These are phyloP conservation scores for Fusarium phyllophilum DNA, from an alignment of 2,329 filamentous ascomycete species.

Conservation along the genomic window DNA sequence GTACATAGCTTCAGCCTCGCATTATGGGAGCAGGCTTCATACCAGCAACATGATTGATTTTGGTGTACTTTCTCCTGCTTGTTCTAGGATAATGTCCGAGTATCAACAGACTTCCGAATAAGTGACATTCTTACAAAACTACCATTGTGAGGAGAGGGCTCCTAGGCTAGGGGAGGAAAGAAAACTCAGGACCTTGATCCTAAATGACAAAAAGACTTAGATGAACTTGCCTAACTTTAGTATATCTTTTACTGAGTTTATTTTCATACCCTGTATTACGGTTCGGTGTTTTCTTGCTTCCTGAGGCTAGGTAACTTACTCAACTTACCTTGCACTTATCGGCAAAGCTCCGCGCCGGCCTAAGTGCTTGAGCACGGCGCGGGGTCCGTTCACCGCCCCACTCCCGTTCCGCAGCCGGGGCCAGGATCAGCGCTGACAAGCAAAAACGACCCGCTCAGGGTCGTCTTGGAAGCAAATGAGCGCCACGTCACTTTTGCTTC, in stretches of 20 bases:
- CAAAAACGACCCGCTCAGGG: slow-evolving; percentile 4
- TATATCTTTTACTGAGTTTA: too few relatives aligned
- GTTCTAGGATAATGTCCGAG: not conserved
- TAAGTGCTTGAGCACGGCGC: slow-evolving; percentile 2
- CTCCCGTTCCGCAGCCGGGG: slow-evolving; percentile 30
- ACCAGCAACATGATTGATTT: not conserved
- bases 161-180: too few relatives aligned
- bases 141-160: not conserved
- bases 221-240: too few relatives aligned
- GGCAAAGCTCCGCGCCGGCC: not conserved
- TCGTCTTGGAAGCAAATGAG: slow-evolving; percentile 14
- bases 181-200: too few relatives aligned
- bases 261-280: too few relatives aligned
- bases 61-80: not conserved
- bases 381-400: slow-evolving; percentile 27
- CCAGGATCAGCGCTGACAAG: slow-evolving; percentile 1
- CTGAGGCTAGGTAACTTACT: not conserved
- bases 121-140: not conserved
- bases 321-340: not conserved
- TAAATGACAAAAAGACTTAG: too few relatives aligned
- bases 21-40: not conserved
- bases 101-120: not conserved
- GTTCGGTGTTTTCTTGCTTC: too few relatives aligned
- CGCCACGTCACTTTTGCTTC: slow-evolving; percentile 30
- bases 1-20: not conserved